Evolutionary conservation across 176 grass and related monocot species (phyloP), one percentile per base, ranked within the genome.

Genomic region (Bothriochloa decipiens): DNA sequence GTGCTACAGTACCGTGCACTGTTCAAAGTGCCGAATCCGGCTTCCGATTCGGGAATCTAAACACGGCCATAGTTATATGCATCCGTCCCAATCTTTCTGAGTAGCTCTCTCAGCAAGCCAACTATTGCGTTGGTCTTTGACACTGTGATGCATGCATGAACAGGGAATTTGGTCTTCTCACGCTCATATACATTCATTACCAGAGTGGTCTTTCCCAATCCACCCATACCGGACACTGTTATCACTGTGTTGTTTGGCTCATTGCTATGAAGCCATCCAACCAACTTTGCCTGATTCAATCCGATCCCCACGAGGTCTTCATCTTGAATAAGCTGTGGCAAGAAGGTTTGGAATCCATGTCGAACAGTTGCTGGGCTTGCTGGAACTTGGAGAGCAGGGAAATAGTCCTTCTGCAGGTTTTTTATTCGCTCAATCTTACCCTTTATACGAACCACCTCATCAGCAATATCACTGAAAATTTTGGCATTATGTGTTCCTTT

Each of bases 131-230:
- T 70, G 36, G 23, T 74, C 64, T 84, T 65, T 16, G 89, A 91
- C 26, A 91, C 86, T 7, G 11, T 60, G 53, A 91, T 33, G 84
- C 79, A 80, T 4, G 74, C 80, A 4, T 41, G 22, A 22, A 53
- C 65, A 76, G 67, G 64, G 25, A 91, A 91, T 7, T 80, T 68
- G 27, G 65, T 46, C 65, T 36, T 79, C 7, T 70, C 65, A 37
- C 53, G 53, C 18, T 69, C 79, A 35, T 79, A 91, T 75, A 91
- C 80, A 68, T 76, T 84, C 23, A 58, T 61, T 36, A 87, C 84
- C 25, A 91, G 49, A 27, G 89, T 91, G 9, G 84, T 87, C 81
- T 91, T 91, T 4, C 89, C 89, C 4, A 84, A 50, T 42, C 89
- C 89, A 2, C 89, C 89, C 89, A 87, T 83, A 10, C 89, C 89